Base-by-base conservation (phyloP, 2,329 filamentous ascomycete species). In the Colletotrichum incanum region DNA sequence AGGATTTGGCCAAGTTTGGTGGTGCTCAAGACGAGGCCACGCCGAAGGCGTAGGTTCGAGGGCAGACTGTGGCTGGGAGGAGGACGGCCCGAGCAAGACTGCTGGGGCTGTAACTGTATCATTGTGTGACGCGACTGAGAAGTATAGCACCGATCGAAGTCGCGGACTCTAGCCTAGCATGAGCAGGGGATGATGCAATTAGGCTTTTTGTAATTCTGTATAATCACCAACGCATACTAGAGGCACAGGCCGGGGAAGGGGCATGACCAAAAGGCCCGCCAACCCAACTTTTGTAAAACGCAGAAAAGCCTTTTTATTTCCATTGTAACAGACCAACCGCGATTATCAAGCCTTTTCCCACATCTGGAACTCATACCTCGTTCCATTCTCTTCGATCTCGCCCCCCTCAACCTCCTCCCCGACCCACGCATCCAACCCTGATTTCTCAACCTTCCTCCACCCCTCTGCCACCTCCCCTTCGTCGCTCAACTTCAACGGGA, bases 291-390 rank as follows among this genome's bases (percentile, higher is more conserved):
- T 65, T 56, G 43, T 60, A 49, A 49, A 37, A 63, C 34, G 16
- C 26, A 45, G 37, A 20, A 43, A 39, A 43, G 5, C 23, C 55
- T 26, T 62, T 68, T 28, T 20, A 31, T 5, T 26, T 39, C 5
- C 8, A 12, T 50, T 16, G 23, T 26, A 41, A 5, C n/a, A 26
- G 14, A 26, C 8, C 39, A 28, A 39, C 20, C 20, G n/a, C 2
- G 52, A 12, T 26, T 2, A 12, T 72, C 47, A 69, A 26, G 28
- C 78, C 84, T 85, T 89, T 84, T 92, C 91, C 91, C 91, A 94
- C 89, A 94, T 89, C 81, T 93, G 89, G 82, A 93, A 94, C 80
- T 92, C 88, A 80, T 94, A 95, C 78, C 82, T 81, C 6, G 89
- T 90, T 8, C 87, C 90, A 20, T 87, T 88, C 82, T 96, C 93